Evolutionary conservation across 2,329 filamentous ascomycete genomes (phyloP).

Genomic region (Colletotrichum caudatum): DNA sequence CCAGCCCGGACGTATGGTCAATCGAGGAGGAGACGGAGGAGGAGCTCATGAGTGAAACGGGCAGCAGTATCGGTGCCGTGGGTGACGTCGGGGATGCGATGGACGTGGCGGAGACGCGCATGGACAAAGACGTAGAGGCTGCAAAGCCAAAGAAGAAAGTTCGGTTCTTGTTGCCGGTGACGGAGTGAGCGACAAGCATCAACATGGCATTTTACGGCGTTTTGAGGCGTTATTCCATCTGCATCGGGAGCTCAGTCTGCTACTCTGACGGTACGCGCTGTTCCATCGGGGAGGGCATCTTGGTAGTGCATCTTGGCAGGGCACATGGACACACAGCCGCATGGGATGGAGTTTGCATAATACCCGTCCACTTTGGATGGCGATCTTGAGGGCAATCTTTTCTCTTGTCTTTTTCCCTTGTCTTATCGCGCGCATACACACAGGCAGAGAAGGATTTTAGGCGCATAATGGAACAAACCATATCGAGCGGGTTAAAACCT

Average conservation of each 20-base stretch:
- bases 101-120: conserved; percentile 41
- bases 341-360: conserved; percentile 32
- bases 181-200: conserved; percentile 47
- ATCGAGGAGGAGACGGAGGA: conserved; percentile 71
- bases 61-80: conserved; percentile 47
- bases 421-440: conserved; percentile 1
- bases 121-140: conserved; percentile 53
- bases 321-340: background rate
- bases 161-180: conserved; percentile 63
- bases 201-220: conserved; percentile 32
- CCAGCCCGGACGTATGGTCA: conserved; percentile 70
- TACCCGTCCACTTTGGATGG: conserved; percentile 29
- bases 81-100: conserved; percentile 47
- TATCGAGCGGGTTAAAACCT: conserved; percentile 16
- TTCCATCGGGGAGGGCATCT: conserved; percentile 17
- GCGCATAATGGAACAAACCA: conserved; percentile 25
- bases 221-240: conserved; percentile 20
- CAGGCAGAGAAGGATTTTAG: background rate
- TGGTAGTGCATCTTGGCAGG: background rate
- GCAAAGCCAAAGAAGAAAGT: conserved; percentile 68
- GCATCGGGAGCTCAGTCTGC: conserved; percentile 45
- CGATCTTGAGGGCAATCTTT: conserved; percentile 9
- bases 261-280: conserved; percentile 22
- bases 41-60: conserved; percentile 60
- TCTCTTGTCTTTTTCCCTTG: background rate